A percentile compares a stretch with the other conserved stretches of the same genome.
phyloP scores from a whole-genome alignment of 495 filamentous ascomycete species.

The Trypethelium eluteriae region DNA sequence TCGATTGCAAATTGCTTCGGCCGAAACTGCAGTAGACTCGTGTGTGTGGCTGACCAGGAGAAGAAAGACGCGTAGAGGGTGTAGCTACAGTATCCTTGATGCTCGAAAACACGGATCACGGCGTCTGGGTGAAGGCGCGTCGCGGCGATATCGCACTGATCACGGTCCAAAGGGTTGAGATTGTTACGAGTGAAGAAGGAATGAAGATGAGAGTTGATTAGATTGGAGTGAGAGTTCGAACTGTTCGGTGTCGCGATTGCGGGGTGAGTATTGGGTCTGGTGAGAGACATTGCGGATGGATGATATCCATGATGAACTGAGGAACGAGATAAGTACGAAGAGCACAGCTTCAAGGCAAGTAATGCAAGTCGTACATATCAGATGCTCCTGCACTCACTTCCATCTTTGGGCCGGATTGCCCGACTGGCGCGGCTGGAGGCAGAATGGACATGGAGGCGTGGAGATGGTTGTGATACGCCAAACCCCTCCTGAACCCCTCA shows the following conservation, averaged over 20 bases:
- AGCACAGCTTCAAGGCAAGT: no score
- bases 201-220: neutral
- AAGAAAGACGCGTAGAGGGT: constrained; percentile 36
- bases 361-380: no score
- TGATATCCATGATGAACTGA: neutral
- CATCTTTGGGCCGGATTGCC: no score
- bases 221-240: neutral
- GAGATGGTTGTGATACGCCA: constrained; percentile 11
- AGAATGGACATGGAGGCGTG: neutral
- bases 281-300: neutral
- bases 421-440: neutral
- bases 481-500: neutral
- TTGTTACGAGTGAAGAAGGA: constrained; percentile 17
- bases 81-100: constrained; percentile 49
- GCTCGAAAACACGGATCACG: neutral
- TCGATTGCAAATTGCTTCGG: constrained; percentile 40
- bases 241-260: neutral
- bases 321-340: neutral
- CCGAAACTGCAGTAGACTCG: constrained; percentile 46
- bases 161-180: neutral
- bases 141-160: constrained; percentile 1
- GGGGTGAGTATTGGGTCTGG: neutral
- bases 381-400: no score
- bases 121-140: constrained; percentile 4
- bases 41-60: neutral